Evolutionary conservation across 2,329 filamentous ascomycete genomes (phyloP).

Genomic region (Lasiodiplodia citricola): DNA sequence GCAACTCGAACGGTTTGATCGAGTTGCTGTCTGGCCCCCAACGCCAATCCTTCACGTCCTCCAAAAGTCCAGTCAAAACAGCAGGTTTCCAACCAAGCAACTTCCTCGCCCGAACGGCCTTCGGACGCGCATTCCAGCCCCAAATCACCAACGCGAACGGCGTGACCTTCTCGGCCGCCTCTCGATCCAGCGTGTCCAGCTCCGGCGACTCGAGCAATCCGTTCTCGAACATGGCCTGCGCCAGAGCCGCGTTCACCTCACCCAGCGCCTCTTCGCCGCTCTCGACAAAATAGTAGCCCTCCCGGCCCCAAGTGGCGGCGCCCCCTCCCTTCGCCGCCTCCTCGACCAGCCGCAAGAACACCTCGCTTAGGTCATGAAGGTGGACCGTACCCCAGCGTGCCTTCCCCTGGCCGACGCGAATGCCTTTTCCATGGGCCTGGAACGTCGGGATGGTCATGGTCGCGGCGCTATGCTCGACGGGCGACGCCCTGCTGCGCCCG

Average conservation of each 20-base stretch:
- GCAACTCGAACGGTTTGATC: too few species aligned
- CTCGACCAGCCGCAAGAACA: constrained; percentile 59
- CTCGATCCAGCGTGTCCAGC: background rate
- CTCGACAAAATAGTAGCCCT: constrained; percentile 73
- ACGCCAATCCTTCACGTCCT: too few species aligned
- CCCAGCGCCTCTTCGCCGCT: constrained; percentile 68
- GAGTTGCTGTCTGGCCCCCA: too few species aligned
- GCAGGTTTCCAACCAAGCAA: constrained; percentile 59
- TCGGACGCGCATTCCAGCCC: constrained; percentile 48
- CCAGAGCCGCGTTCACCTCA: constrained; percentile 55
- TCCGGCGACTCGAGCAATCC: background rate
- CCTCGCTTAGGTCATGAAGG: constrained; percentile 65
- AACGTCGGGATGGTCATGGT: constrained; percentile 58
- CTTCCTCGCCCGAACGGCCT: constrained; percentile 60
- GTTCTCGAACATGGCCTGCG: constrained; percentile 50
- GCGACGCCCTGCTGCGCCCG: constrained; percentile 43
- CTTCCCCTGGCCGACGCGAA: constrained; percentile 62
- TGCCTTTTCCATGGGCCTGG: constrained; percentile 57
- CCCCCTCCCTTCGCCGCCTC: constrained; percentile 52
- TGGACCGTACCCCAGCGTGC: constrained; percentile 62
- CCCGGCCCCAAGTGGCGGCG: constrained; percentile 61
- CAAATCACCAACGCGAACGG: background rate
- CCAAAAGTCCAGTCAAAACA: too few species aligned
- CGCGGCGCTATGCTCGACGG: constrained; percentile 50
- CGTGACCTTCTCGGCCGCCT: background rate